Percentiles rank a stretch among this genome's conserved stretches.
Conservation (phyloP, 257 asterid genomes). For the Lithospermum erythrorhizon region DNA sequence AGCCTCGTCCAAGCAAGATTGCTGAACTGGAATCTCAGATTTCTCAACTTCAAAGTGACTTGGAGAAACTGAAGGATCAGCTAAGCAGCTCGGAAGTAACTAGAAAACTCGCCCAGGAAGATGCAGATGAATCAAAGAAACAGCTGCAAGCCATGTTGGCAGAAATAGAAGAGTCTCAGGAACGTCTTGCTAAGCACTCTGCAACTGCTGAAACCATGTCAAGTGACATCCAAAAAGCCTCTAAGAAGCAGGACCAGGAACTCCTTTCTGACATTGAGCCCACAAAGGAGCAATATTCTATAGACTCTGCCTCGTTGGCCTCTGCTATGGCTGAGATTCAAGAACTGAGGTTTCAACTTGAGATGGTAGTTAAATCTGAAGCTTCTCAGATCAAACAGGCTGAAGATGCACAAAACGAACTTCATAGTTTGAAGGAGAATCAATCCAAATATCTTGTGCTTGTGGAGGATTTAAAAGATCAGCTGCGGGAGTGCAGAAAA, state of each 20-base stretch:
- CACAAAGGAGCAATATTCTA: slow-evolving; percentile 20
- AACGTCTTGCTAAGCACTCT: slow-evolving; percentile 22
- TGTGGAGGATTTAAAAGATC: slow-evolving; percentile 57
- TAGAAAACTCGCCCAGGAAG: slow-evolving; percentile 60
- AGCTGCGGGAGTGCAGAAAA: slow-evolving; percentile 38
- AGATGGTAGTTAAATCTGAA: slow-evolving; percentile 41
- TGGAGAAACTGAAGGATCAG: slow-evolving; percentile 53
- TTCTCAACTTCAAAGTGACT: slow-evolving; percentile 70
- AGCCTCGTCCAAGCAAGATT: slow-evolving; percentile 40
- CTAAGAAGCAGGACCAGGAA: slow-evolving; percentile 18
- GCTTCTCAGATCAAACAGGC: slow-evolving; percentile 29
- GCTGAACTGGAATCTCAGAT: slow-evolving; percentile 64
- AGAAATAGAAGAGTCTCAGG: slow-evolving; percentile 47
- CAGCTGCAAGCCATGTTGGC: slow-evolving; percentile 40
- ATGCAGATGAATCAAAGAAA: slow-evolving; percentile 57
- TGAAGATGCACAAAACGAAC: slow-evolving; percentile 37
- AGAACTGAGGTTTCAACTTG: slow-evolving; percentile 56
- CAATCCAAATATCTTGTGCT: slow-evolving; percentile 33
- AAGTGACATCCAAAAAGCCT: slow-evolving; percentile 9
- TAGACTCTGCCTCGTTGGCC: slow-evolving; percentile 44
- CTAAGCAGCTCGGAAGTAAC: slow-evolving; percentile 54
- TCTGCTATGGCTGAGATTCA: slow-evolving; percentile 55
- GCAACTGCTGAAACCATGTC: slow-evolving; percentile 11
- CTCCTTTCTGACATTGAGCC: slow-evolving; percentile 33
- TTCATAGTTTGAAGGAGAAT: slow-evolving; percentile 37